phyloP scores from a whole-genome alignment of 352 stramenopile species.

The Globisporangium camurandrum region DNA sequence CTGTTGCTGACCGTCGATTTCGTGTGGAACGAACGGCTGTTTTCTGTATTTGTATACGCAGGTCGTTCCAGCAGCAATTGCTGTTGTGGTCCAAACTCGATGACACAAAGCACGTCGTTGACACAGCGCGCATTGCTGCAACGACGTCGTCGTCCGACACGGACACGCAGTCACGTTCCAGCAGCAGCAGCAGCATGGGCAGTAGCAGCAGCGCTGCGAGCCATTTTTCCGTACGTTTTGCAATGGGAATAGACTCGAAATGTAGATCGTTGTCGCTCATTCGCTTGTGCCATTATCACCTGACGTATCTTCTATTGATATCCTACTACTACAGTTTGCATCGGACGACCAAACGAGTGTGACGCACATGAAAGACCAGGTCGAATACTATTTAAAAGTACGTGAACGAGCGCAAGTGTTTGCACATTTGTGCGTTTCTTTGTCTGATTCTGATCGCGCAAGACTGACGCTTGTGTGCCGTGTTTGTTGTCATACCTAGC shows the following conservation, averaged over 20 bases:
- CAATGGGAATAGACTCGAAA: not conserved
- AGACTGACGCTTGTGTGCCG: conserved; percentile 9
- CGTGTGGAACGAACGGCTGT: too few relatives aligned
- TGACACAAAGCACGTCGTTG: too few relatives aligned
- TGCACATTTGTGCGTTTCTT: not conserved
- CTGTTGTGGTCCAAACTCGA: conserved; percentile 68
- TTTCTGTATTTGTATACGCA: conserved; percentile 9
- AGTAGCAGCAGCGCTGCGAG: conserved; percentile 41
- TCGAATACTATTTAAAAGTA: conserved; percentile 87
- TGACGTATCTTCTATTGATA: not conserved
- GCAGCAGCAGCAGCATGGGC: conserved; percentile 36
- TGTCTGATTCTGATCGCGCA: too few relatives aligned
- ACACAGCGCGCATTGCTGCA: conserved; percentile 44
- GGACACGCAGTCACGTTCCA: conserved; percentile 53
- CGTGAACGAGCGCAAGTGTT: not conserved
- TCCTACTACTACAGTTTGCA: conserved; percentile 11
- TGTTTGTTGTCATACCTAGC: conserved; percentile 17
- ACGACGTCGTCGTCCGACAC: conserved; percentile 23
- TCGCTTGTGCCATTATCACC: too few relatives aligned
- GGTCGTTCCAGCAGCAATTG: conserved; percentile 71
- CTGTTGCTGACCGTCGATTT: not conserved
- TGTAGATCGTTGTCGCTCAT: too few relatives aligned
- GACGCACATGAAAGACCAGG: conserved; percentile 66
- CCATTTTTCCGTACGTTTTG: not conserved
- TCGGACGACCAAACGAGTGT: conserved; percentile 51